phyloP scores from a whole-genome alignment of 1,139 yeast genomes.

The Lodderomyces parapsilosis region DNA sequence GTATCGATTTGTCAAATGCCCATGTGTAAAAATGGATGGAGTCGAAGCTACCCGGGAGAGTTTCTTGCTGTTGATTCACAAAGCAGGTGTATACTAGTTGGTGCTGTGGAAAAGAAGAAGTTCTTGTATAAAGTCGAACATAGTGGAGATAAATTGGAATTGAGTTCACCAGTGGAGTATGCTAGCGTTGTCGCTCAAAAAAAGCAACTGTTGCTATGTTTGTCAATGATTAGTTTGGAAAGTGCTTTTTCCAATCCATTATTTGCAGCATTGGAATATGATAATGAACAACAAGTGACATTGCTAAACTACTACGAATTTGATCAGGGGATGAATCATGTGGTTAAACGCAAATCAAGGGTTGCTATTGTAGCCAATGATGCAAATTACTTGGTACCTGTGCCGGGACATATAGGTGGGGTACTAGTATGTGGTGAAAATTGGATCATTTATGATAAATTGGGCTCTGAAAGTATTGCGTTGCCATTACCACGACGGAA shows the following conservation, averaged over 20 bases:
- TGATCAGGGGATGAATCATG: constrained; percentile 82
- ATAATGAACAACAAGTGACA: constrained; percentile 16
- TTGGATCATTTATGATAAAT: constrained; percentile 25
- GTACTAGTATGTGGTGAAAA: constrained; percentile 39
- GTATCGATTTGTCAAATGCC: constrained; percentile 61
- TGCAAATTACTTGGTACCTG: constrained; percentile 31
- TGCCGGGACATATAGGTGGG: constrained; percentile 37
- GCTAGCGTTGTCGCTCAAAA: constrained; percentile 23
- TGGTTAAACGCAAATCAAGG: constrained; percentile 50
- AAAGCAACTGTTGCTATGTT: constrained; percentile 48
- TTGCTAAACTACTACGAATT: constrained; percentile 64
- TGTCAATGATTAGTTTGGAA: constrained; percentile 61
- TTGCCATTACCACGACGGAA: constrained; percentile 48
- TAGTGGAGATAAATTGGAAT: constrained; percentile 30
- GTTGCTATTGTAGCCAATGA: constrained; percentile 32
- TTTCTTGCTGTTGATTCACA: constrained; percentile 72
- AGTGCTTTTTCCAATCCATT: constrained; percentile 79
- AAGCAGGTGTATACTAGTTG: constrained; percentile 67
- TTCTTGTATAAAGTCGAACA: constrained; percentile 49
- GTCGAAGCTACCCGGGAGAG: constrained; percentile 76
- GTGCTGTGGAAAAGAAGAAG: constrained; percentile 73
- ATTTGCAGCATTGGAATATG: constrained; percentile 76
- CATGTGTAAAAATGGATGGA: constrained; percentile 69
- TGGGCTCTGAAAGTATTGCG: constrained; percentile 12
- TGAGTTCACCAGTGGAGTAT: constrained; percentile 78